Conservation (phyloP, 225 moss, liverwort and hornwort species). For the Physcomitrium patens region DNA sequence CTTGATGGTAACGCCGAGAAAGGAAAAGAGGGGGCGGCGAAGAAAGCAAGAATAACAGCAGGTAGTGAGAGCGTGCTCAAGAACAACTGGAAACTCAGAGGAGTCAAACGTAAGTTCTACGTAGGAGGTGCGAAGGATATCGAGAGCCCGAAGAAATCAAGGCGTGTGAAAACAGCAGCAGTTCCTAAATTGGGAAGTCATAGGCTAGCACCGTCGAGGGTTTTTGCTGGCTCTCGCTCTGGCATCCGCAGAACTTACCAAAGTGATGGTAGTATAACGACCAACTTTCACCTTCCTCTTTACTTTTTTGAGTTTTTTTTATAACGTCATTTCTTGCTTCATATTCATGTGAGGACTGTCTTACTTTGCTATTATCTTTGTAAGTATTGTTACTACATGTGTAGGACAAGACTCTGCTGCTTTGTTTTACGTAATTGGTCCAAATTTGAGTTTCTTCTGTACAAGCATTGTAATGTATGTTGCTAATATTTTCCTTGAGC, state of each 20-base stretch:
- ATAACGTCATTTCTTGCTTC: constrained; percentile 10
- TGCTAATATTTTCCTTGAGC: constrained; percentile 14
- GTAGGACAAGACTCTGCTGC: background rate
- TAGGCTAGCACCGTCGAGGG: constrained; percentile 27
- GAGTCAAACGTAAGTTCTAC: constrained; percentile 70
- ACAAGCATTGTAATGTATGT: constrained; percentile 9
- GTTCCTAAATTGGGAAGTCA: constrained; percentile 38
- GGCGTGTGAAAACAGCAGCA: constrained; percentile 72
- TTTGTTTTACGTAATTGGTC: background rate
- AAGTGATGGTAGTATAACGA: constrained; percentile 41
- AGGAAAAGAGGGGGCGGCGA: constrained; percentile 46
- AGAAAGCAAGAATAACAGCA: constrained; percentile 51
- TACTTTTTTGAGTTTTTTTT: constrained; percentile 7
- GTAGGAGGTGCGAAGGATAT: constrained; percentile 46
- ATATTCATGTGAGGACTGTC: background rate
- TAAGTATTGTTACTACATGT: constrained; percentile 2
- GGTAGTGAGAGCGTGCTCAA: constrained; percentile 41
- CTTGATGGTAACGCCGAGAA: constrained; percentile 44
- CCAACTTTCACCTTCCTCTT: constrained; percentile 2
- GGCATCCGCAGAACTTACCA: constrained; percentile 40
- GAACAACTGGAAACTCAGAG: constrained; percentile 39
- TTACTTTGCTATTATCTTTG: background rate
- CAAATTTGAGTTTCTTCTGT: background rate
- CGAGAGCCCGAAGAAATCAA: constrained; percentile 49
- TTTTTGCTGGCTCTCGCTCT: constrained; percentile 40